phyloP scores from a whole-genome alignment of 495 filamentous ascomycete genomes.

The Peziza echinospora region DNA sequence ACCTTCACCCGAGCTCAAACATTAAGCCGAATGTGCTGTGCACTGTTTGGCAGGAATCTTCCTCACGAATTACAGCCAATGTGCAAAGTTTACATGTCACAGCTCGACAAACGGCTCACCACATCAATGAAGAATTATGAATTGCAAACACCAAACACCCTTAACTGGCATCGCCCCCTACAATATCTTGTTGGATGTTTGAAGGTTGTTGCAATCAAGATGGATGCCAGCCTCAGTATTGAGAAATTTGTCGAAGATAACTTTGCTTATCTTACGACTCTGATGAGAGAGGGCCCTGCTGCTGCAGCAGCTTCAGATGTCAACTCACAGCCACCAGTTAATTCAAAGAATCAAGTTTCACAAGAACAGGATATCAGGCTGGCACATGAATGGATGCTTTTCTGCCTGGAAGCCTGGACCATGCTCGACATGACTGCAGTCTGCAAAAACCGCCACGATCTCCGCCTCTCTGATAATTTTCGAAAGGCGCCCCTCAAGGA shows the following conservation, averaged over 20 bases:
- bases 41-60: not conserved
- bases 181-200: not conserved
- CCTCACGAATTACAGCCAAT: not conserved
- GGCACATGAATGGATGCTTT: constrained; percentile 1
- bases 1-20: not conserved
- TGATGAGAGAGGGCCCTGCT: not conserved
- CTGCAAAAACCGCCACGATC: not conserved
- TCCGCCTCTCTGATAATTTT: not conserved
- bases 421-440: constrained; percentile 2
- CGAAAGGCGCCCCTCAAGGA: not conserved
- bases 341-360: not conserved
- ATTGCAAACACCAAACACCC: not conserved
- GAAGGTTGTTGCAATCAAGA: not conserved
- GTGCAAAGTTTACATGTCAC: constrained; percentile 1
- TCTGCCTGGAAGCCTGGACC: constrained; percentile 2
- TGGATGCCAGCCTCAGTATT: not conserved
- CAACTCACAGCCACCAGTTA: not conserved
- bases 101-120: not conserved
- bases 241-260: not conserved
- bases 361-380: not conserved
- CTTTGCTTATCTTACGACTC: not conserved
- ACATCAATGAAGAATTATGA: not conserved
- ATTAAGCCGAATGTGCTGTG: not conserved
- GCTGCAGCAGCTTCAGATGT: not conserved
- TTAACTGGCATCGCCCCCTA: not conserved